phyloP scores from a whole-genome alignment of 192 early-diverging fungal species.

The Allomyces macrogynus region DNA sequence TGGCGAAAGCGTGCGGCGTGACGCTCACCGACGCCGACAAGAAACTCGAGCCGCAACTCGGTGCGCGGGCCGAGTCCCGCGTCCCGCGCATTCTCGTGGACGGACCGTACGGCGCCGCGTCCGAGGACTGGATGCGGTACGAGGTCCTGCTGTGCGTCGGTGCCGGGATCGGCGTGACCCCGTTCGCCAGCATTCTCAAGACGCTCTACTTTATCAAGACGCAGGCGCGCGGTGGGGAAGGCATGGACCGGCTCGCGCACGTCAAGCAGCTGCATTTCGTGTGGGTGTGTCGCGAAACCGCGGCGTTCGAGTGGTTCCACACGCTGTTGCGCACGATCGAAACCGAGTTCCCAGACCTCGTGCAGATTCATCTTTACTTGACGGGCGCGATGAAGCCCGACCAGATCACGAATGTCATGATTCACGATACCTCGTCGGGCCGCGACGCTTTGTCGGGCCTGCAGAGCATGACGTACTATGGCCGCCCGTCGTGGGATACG shows the following conservation, averaged over 20 bases:
- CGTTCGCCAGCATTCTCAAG: conserved; percentile 48
- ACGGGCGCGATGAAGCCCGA: conserved; percentile 34
- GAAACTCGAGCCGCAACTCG: neutral
- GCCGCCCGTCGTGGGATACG: conserved; percentile 51
- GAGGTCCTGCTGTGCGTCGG: conserved; percentile 43
- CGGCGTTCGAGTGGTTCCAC: conserved; percentile 48
- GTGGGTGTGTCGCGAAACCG: conserved; percentile 45
- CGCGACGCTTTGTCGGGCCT: conserved; percentile 52
- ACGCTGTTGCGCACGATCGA: conserved; percentile 36
- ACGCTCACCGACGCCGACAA: neutral
- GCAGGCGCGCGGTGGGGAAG: neutral
- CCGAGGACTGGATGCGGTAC: conserved; percentile 55
- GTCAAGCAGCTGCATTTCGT: conserved; percentile 30
- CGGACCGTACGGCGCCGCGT: conserved; percentile 62
- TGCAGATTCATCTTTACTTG: conserved; percentile 45
- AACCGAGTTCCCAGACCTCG: conserved; percentile 30
- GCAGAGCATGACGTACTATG: conserved; percentile 45
- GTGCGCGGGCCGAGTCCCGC: neutral
- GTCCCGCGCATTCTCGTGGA: conserved; percentile 40
- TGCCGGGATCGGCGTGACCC: conserved; percentile 56
- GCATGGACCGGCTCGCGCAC: neutral
- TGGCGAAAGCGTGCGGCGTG: conserved; percentile 24
- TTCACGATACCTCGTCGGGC: conserved; percentile 24
- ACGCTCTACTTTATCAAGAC: conserved; percentile 28
- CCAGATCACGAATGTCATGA: conserved; percentile 37